phyloP scores from a whole-genome alignment of 1,284 basidiomycete genomes.

The Pseudozyma sp. region DNA sequence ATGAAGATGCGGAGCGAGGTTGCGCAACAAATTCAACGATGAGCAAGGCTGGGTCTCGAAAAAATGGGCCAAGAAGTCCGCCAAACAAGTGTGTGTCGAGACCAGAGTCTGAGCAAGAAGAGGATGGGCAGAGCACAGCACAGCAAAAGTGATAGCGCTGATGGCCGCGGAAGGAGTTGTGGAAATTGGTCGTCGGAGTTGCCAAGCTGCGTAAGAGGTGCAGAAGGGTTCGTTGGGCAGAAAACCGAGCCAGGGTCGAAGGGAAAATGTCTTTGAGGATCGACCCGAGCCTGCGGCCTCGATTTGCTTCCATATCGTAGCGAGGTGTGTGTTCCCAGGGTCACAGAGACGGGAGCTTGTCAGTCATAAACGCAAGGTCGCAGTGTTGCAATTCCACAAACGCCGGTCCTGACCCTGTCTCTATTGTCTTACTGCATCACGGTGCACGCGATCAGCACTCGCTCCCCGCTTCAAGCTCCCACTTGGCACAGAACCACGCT shows the following conservation, averaged over 20 bases:
- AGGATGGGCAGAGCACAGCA: neutral
- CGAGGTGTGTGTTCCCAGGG: too few relatives aligned
- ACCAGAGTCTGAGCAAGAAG: neutral
- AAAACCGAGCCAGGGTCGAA: neutral
- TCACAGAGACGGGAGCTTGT: too few relatives aligned
- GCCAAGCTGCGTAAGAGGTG: constrained; percentile 11
- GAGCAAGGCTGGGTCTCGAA: neutral
- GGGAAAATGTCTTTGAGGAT: neutral
- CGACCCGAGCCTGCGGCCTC: constrained; percentile 1
- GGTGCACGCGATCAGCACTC: too few relatives aligned
- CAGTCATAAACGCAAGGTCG: too few relatives aligned
- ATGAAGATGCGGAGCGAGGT: constrained; percentile 1
- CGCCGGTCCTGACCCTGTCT: too few relatives aligned
- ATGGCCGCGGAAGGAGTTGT: constrained; percentile 3
- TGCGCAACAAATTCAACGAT: neutral
- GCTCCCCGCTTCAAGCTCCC: too few relatives aligned
- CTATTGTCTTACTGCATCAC: too few relatives aligned
- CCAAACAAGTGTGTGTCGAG: neutral
- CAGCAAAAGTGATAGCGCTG: neutral
- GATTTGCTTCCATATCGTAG: neutral
- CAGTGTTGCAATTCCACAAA: too few relatives aligned
- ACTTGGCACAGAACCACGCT: too few relatives aligned
- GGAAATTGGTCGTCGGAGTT: constrained; percentile 29
- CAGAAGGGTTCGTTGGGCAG: neutral
- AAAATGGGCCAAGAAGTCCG: neutral